A percentile compares a stretch with the other conserved stretches of the same genome.
These are phyloP conservation scores for Yarrowia bubula DNA, from an alignment of 805 yeast genomes.

Conservation along the genomic window DNA sequence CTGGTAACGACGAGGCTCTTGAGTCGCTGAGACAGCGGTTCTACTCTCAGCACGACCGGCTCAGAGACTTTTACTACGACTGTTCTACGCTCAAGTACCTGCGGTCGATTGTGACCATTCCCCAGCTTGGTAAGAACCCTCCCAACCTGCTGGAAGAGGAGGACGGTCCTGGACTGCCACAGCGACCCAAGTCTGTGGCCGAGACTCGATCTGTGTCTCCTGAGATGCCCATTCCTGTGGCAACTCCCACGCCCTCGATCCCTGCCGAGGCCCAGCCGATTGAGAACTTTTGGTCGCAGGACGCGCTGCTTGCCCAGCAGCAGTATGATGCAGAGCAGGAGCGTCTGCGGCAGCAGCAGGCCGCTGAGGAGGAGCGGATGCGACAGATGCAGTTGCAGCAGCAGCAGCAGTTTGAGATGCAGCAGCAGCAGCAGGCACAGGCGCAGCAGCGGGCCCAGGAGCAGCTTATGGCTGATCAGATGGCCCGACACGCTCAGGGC, in stretches of 20 bases:
- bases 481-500: constrained; percentile 72
- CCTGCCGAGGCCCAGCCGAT: constrained; percentile 42
- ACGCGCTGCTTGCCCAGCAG: constrained; percentile 45
- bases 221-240: constrained; percentile 29
- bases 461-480: constrained; percentile 62
- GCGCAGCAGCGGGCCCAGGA: constrained; percentile 71
- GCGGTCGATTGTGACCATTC: constrained; percentile 76
- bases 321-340: constrained; percentile 59
- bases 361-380: constrained; percentile 62
- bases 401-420: constrained; percentile 69
- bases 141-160: constrained; percentile 55
- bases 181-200: constrained; percentile 40
- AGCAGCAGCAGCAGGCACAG: constrained; percentile 65
- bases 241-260: constrained; percentile 34
- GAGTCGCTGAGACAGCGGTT: constrained; percentile 71
- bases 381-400: constrained; percentile 67
- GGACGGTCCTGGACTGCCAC: constrained; percentile 44
- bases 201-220: constrained; percentile 33
- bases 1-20: constrained; percentile 72
- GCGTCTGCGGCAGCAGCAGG: constrained; percentile 58
- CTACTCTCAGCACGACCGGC: constrained; percentile 62
- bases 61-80: constrained; percentile 84
- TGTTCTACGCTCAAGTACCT: constrained; percentile 81
- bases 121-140: constrained; percentile 58
- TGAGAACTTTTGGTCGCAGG: constrained; percentile 46